These are phyloP conservation scores for Paralagenidium karlingii DNA, from an alignment of 352 stramenopile species.

Conservation along the genomic window DNA sequence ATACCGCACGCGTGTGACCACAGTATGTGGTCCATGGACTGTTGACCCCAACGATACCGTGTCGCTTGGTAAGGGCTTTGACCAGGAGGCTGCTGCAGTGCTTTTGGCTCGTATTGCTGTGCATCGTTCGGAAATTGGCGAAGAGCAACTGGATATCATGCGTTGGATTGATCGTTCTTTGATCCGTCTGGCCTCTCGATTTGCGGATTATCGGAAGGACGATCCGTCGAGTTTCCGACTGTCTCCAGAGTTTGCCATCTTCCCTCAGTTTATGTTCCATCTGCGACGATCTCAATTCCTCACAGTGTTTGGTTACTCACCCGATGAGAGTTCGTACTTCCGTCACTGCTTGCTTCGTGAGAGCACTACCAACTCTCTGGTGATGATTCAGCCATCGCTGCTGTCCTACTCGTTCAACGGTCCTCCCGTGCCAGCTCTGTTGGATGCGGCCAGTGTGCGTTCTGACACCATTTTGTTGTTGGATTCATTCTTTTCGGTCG, in stretches of 20 bases:
- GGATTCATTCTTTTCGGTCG: slow-evolving; percentile 99
- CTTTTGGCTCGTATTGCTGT: slow-evolving; percentile 88
- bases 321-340: slow-evolving; percentile 98
- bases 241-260: slow-evolving; percentile 96
- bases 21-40: slow-evolving; percentile 92
- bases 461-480: slow-evolving; percentile 98
- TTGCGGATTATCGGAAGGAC: slow-evolving; percentile 98
- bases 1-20: slow-evolving; percentile 95
- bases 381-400: slow-evolving; percentile 99
- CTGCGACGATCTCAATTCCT: slow-evolving; percentile 98
- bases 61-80: slow-evolving; percentile 92
- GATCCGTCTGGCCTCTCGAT: slow-evolving; percentile 97
- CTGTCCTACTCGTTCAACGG: slow-evolving; percentile 96
- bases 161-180: slow-evolving; percentile 93
- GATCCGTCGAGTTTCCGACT: slow-evolving; percentile 95
- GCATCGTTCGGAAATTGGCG: slow-evolving; percentile 70
- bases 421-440: slow-evolving; percentile 78
- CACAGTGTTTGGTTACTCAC: slow-evolving; percentile 98
- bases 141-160: slow-evolving; percentile 84
- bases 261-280: slow-evolving; percentile 99
- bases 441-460: slow-evolving; percentile 87
- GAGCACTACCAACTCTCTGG: slow-evolving; percentile 96
- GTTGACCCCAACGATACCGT: slow-evolving; percentile 86
- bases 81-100: slow-evolving; percentile 98
- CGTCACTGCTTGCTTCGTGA: slow-evolving; percentile 90